phyloP scores from a whole-genome alignment of 129 eudicot species.

The Glebionis coronaria region DNA sequence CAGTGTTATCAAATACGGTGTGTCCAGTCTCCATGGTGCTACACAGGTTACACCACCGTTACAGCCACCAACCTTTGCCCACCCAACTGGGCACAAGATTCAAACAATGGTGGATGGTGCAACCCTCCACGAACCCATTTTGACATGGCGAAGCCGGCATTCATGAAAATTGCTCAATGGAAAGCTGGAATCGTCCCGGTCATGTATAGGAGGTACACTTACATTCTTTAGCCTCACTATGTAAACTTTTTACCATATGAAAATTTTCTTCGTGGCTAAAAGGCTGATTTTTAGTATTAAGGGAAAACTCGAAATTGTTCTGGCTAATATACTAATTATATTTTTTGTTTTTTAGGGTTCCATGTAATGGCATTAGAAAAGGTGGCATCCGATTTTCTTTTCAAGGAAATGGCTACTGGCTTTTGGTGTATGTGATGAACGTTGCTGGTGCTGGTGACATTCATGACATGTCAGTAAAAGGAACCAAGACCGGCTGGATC shows the following conservation, averaged over 20 bases:
- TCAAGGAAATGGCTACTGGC: slow-evolving; percentile 75
- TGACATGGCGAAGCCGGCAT: slow-evolving; percentile 80
- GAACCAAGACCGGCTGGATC: slow-evolving; percentile 67
- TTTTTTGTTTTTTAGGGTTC: slow-evolving; percentile 42
- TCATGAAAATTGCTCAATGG: slow-evolving; percentile 81
- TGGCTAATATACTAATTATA: not conserved
- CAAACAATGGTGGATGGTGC: slow-evolving; percentile 93
- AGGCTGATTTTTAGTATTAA: too few species aligned
- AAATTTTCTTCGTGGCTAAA: too few species aligned
- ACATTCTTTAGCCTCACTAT: too few species aligned
- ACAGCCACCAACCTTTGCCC: slow-evolving; percentile 97
- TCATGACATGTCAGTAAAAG: slow-evolving; percentile 66
- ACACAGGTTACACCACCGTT: slow-evolving; percentile 33
- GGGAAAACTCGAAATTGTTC: too few species aligned
- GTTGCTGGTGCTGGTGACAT: slow-evolving; percentile 86
- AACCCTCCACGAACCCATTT: slow-evolving; percentile 89
- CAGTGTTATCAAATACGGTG: slow-evolving; percentile 70
- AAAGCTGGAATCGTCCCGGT: slow-evolving; percentile 85
- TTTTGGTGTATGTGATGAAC: slow-evolving; percentile 75
- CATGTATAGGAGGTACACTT: slow-evolving; percentile 63
- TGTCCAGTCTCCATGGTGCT: slow-evolving; percentile 62
- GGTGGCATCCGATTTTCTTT: slow-evolving; percentile 62
- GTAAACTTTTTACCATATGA: too few species aligned
- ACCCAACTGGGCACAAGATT: slow-evolving; percentile 67
- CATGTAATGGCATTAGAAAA: slow-evolving; percentile 39